These are phyloP conservation scores for Tilletia walkeri DNA, from an alignment of 1,284 basidiomycete genomes.

Conservation along the genomic window DNA sequence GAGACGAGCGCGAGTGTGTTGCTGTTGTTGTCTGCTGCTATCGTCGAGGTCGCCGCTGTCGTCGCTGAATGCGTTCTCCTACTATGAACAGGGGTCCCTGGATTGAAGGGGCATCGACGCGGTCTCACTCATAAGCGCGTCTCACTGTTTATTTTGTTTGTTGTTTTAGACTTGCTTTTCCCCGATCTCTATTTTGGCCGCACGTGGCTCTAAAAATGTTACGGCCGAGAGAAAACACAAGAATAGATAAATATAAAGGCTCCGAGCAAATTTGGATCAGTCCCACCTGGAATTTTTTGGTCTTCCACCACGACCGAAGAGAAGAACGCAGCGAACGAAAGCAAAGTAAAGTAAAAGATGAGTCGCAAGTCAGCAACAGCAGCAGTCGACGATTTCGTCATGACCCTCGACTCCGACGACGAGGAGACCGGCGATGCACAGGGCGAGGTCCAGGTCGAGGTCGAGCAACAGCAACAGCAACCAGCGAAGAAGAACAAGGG, in stretches of 20 bases:
- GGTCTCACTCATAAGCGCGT: no score
- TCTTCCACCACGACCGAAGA: not conserved
- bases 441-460: conserved; percentile 25
- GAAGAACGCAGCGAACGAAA: not conserved
- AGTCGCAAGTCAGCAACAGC: not conserved
- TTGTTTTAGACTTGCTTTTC: not conserved
- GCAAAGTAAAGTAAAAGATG: not conserved
- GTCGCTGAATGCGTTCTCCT: no score
- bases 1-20: no score
- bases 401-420: conserved; percentile 54
- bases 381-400: conserved; percentile 45
- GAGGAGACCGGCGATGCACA: conserved; percentile 28
- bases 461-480: not conserved
- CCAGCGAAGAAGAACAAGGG: not conserved
- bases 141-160: no score
- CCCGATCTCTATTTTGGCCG: not conserved
- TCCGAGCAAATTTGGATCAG: not conserved
- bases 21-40: not conserved
- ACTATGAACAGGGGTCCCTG: no score
- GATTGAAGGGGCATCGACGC: no score
- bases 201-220: not conserved
- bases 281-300: not conserved
- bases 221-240: not conserved
- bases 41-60: conserved; percentile 1
- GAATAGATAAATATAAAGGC: no score